Evolutionary conservation across 495 filamentous ascomycete species (phyloP), one percentile per base, ranked within the genome.

Genomic region (Penicillium ucsense): DNA sequence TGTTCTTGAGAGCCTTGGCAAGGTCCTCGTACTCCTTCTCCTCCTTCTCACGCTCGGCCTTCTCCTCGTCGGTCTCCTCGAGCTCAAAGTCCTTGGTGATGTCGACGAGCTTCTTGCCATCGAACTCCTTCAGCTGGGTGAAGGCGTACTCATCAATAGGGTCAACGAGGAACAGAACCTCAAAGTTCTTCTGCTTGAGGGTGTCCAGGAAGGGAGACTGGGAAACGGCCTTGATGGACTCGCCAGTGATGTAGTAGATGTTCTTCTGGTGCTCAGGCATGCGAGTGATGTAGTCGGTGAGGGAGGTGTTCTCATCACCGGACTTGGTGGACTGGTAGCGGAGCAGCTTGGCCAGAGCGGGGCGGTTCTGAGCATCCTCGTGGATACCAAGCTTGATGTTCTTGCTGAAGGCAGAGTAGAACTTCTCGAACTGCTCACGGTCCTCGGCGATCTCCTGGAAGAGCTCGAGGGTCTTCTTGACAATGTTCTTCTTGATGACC

Each of bases 51-150:
- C 94, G 92, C 63, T 85, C 67, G 68, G 83, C 86, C 90, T 97
- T 97, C 88, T 97, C 94, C 70, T 98, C 94, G 30, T 96, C 91
- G 50, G 88, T 91, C 85, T 98, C 92, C 82, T 98, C 92, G 51
- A 98, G 88, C 77, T 98, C 92, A 75, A 98, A 98, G 83, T 98
- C 92, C 84, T 98, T 98, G 79, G 92, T 98, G 72, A 98, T 98
- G 67, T 98, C 92, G 65, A 98, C 91, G 31, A 98, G 82, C 82
- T 98, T 98, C 88, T 97, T 98, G 77, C 85, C 85, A 59, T 98
- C 92, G 69, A 94, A 97, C 74, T 98, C 92, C 83, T 98, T 98
- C 67, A 98, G 84, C 81, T 98, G 92, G 59, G 92, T 98, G 86
- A 98, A 94, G 68, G 92, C 92, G 62, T 98, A 98, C 84, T 98